Evolutionary conservation across 1,284 basidiomycete genomes (phyloP), one percentile per base, ranked within the genome.

Genomic region (Dichomitus squalens): DNA sequence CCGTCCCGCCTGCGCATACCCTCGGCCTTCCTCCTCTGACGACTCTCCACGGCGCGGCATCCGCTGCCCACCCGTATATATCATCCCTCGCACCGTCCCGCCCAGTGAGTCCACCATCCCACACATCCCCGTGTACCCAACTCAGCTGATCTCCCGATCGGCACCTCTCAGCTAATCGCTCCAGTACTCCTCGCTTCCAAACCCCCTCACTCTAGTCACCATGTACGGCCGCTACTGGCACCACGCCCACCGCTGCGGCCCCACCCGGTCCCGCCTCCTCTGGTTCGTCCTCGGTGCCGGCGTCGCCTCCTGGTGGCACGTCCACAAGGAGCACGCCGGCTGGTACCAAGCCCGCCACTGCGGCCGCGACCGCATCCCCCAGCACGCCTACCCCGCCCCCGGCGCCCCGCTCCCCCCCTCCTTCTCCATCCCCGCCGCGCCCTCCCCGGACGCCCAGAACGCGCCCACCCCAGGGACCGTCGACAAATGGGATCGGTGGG

Each of bases 211-310:
- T 12, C 18, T 18, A 27, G 6, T 27, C 35, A 27, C 23, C 21
- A 80, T 79, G 75, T 64, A 77, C 54, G 58, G 52, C 54, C 58
- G 50, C 53, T 70, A 75, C 66, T 61, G 57, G 20, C 63, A 64
- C 58, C 65, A 73, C 66, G 72, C 71, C 59, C 64, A 67, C 48
- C 67, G 64, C 54, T 72, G 68, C 59, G 69, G 73, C 47, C 73
- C 79, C 21, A 81, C 81, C 34, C 35, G 52, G 14, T 81, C 80
- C 29, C 85, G 88, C 60, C 44, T 87, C 57, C 44, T 90, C 67
- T 90, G 88, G 88, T 88, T 89, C 75, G 14, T 79, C 61, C 27
- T 88, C 60, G 87, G 88, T 54, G 87, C 83, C 4, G 75, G 73
- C 2, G 68, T 76, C 39, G 81, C 85, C 2, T 76, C 79, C 6